A percentile compares a stretch with the other conserved stretches of the same genome.
Conservation (phyloP, 2,329 filamentous ascomycete genomes). For the Thielaviopsis punctulata region DNA sequence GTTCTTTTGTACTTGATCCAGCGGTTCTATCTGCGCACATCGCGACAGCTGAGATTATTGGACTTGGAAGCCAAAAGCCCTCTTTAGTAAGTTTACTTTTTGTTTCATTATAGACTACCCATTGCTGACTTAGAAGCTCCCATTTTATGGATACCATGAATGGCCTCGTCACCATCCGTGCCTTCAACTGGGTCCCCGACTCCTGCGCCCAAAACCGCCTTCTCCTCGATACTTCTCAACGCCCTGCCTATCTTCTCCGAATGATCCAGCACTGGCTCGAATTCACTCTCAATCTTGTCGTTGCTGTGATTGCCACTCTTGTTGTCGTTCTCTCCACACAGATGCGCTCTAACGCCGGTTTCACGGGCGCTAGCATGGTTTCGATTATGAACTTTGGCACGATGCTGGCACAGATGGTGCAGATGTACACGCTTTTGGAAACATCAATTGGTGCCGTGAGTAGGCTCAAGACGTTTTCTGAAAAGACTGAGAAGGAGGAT, state of each 20-base stretch:
- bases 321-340: constrained; percentile 26
- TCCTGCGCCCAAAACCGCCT: constrained; percentile 26
- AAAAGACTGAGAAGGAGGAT: constrained; percentile 15
- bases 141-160: constrained; percentile 39
- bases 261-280: constrained; percentile 41
- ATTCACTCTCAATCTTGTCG: constrained; percentile 31
- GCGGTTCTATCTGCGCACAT: constrained; percentile 41
- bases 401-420: constrained; percentile 17
- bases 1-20: constrained; percentile 32
- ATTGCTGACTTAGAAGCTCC: constrained; percentile 14
- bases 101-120: not conserved
- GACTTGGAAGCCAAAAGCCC: constrained; percentile 46
- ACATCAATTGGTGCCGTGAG: constrained; percentile 18
- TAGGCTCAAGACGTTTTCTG: constrained; percentile 17
- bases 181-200: constrained; percentile 35
- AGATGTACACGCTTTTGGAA: constrained; percentile 19
- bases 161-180: constrained; percentile 37
- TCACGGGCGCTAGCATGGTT: constrained; percentile 24
- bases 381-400: constrained; percentile 23
- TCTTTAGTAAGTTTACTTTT: constrained; percentile 26
- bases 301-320: constrained; percentile 31
- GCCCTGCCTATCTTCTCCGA: constrained; percentile 38
- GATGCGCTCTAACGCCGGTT: constrained; percentile 21
- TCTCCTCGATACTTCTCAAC: constrained; percentile 36
- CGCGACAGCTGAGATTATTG: constrained; percentile 39